These are phyloP conservation scores for Leccinum griseonigrum DNA, from an alignment of 1,284 basidiomycete genomes.

Conservation along the genomic window DNA sequence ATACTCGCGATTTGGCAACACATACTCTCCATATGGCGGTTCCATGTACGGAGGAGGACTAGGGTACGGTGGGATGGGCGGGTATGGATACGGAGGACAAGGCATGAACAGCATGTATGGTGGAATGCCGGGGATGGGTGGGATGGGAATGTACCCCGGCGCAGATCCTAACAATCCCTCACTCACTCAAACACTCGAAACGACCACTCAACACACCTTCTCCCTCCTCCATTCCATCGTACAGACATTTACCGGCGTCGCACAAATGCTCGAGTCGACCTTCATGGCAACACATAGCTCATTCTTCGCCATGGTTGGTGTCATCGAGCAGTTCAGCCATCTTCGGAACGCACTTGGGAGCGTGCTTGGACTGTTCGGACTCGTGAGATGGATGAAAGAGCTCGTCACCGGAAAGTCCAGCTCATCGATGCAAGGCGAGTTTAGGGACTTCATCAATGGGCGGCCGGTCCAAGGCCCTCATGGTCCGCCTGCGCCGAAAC, in stretches of 20 bases:
- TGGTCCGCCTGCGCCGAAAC: conserved; percentile 48
- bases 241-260: conserved; percentile 92
- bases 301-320: conserved; percentile 99
- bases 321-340: conserved; percentile 92
- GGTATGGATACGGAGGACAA: conserved; percentile 38
- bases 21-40: conserved; percentile 41
- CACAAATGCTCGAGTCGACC: conserved; percentile 97
- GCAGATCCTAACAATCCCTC: conserved; percentile 54
- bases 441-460: conserved; percentile 68
- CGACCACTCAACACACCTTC: conserved; percentile 91
- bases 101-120: conserved; percentile 45
- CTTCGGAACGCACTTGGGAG: conserved; percentile 92
- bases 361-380: conserved; percentile 89
- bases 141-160: conserved; percentile 45
- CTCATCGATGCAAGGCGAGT: conserved; percentile 52
- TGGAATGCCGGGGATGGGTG: conserved; percentile 43
- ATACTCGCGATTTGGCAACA: conserved; percentile 45
- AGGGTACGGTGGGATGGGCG: conserved; percentile 35
- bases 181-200: conserved; percentile 85
- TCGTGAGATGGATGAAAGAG: conserved; percentile 80
- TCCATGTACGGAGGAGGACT: conserved; percentile 44
- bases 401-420: conserved; percentile 52
- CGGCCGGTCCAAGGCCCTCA: conserved; percentile 56
- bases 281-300: conserved; percentile 99
- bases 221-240: conserved; percentile 93